A percentile compares a stretch with the other conserved stretches of the same genome.
These are phyloP conservation scores for Scytalidium lignicola DNA, from an alignment of 2,329 filamentous ascomycete genomes.

Conservation along the genomic window DNA sequence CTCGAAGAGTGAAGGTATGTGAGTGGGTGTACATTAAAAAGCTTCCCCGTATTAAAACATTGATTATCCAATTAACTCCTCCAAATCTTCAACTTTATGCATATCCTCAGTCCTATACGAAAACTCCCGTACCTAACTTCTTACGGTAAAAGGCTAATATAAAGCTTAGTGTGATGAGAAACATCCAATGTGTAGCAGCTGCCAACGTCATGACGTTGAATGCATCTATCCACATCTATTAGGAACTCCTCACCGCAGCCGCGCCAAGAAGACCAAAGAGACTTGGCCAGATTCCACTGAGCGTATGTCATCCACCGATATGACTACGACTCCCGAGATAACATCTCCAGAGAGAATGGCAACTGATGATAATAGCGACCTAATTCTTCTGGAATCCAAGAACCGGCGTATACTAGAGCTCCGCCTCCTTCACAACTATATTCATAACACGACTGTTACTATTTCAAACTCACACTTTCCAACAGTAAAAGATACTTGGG, in stretches of 20 bases:
- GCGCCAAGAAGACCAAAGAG: background rate
- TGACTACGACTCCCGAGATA: background rate
- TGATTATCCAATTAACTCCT: background rate
- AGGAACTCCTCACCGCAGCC: conserved; percentile 1
- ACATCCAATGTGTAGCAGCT: conserved; percentile 12
- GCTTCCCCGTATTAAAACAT: background rate
- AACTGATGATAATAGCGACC: background rate
- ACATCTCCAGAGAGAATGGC: background rate
- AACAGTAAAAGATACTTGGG: conserved; percentile 7
- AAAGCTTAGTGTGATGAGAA: conserved; percentile 11
- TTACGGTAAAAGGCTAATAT: background rate
- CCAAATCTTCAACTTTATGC: no score
- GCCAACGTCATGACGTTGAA: conserved; percentile 11
- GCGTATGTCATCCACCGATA: background rate
- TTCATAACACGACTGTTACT: conserved; percentile 6
- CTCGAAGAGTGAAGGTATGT: conserved; percentile 28
- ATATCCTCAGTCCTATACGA: no score
- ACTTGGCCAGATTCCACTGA: background rate
- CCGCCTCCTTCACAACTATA: conserved; percentile 11
- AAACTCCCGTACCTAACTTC: background rate
- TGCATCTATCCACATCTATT: conserved; percentile 6
- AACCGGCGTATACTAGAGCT: conserved; percentile 11
- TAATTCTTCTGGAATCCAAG: conserved; percentile 8
- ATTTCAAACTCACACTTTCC: conserved; percentile 4
- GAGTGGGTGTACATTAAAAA: background rate